phyloP scores from a whole-genome alignment of 176 grass and related monocot species.

The Elymus sibiricus region DNA sequence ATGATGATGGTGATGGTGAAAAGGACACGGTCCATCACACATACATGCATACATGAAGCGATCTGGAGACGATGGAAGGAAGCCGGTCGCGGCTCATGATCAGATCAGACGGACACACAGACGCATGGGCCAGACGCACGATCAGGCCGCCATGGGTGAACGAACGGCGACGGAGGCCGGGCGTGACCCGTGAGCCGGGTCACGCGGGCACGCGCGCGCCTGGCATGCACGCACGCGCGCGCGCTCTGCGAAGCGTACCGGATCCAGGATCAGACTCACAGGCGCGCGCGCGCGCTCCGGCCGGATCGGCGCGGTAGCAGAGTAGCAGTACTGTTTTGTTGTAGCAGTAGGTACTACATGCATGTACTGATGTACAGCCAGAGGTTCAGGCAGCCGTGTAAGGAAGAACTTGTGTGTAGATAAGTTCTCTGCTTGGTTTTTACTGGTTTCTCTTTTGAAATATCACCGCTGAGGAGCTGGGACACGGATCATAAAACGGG shows the following conservation, averaged over 20 bases:
- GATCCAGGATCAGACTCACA: neutral
- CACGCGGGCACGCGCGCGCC: neutral
- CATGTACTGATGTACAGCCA: neutral
- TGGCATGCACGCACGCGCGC: too few species aligned
- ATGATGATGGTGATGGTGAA: neutral
- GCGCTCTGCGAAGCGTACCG: too few species aligned
- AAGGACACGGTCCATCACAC: neutral
- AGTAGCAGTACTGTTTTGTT: neutral
- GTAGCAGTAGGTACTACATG: neutral
- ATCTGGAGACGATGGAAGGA: neutral
- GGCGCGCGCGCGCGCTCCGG: neutral
- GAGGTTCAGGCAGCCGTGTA: neutral
- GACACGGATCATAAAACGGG: neutral
- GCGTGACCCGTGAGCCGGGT: too few species aligned
- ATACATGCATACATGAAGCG: neutral
- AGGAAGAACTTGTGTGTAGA: neutral
- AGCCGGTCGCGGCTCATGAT: neutral
- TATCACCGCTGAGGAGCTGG: slow-evolving; percentile 1
- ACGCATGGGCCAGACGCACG: neutral
- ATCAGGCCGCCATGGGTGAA: neutral
- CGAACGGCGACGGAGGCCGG: neutral
- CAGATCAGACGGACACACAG: neutral
- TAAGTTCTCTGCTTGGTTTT: neutral
- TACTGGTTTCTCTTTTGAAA: neutral
- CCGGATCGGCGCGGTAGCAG: neutral